These are phyloP conservation scores for Apodospora peruviana DNA, from an alignment of 495 filamentous ascomycete genomes.

Conservation along the genomic window DNA sequence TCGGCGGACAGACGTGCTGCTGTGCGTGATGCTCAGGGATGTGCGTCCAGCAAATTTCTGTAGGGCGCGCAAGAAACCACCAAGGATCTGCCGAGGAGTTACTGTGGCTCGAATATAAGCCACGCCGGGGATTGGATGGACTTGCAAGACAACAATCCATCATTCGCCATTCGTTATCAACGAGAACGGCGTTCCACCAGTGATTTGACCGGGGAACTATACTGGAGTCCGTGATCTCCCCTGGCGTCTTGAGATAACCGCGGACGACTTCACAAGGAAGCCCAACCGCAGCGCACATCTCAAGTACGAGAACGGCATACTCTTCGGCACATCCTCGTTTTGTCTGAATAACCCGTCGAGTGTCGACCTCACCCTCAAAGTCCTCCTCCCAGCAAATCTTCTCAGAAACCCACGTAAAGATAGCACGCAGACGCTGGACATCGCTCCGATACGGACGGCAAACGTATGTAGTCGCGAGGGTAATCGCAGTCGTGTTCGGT, in stretches of 20 bases:
- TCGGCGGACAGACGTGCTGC: conserved; percentile 87
- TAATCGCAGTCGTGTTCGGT: conserved; percentile 76
- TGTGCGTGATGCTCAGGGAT: conserved; percentile 77
- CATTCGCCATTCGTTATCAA: conserved; percentile 93
- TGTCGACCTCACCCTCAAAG: conserved; percentile 72
- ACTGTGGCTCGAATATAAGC: conserved; percentile 65
- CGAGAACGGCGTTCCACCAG: conserved; percentile 95
- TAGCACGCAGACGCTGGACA: conserved; percentile 84
- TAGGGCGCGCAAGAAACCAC: conserved; percentile 85
- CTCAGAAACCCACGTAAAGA: conserved; percentile 95
- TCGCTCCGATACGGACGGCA: conserved; percentile 94
- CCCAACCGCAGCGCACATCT: conserved; percentile 92
- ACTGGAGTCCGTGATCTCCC: conserved; percentile 72
- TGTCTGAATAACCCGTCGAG: conserved; percentile 73
- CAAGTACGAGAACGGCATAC: conserved; percentile 77
- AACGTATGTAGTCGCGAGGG: conserved; percentile 84
- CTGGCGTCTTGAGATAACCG: conserved; percentile 86
- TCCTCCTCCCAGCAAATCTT: conserved; percentile 96
- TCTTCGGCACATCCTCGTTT: conserved; percentile 87
- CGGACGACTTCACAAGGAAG: conserved; percentile 77
- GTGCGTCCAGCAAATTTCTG: conserved; percentile 91
- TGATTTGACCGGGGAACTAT: conserved; percentile 80
- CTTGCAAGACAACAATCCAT: conserved; percentile 92
- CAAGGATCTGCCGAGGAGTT: conserved; percentile 71
- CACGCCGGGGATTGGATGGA: conserved; percentile 78